Evolutionary conservation across 345 rosid genomes (phyloP).

Genomic region (Aurinia saxatilis): DNA sequence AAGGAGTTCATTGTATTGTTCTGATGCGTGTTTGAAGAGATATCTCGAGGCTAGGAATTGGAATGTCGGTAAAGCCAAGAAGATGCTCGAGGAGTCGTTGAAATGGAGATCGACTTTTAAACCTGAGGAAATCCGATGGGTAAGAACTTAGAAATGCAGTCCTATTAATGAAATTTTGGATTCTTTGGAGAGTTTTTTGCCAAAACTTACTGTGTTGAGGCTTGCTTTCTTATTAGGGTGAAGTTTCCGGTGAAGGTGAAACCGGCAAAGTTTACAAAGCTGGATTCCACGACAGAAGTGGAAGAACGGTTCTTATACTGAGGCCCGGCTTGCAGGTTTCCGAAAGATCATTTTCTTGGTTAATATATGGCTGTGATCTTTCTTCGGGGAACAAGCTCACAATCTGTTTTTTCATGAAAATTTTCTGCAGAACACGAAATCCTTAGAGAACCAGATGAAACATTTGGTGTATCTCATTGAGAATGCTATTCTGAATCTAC

Average conservation of each 20-base stretch:
- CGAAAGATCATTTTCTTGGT: neutral
- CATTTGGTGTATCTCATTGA: constrained; percentile 86
- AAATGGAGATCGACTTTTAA: constrained; percentile 73
- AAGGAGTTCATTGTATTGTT: constrained; percentile 41
- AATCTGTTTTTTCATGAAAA: neutral
- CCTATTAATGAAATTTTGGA: neutral
- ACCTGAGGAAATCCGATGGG: constrained; percentile 92
- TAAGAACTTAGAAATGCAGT: constrained; percentile 7
- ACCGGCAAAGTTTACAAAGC: constrained; percentile 90
- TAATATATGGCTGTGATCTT: neutral
- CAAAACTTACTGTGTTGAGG: neutral
- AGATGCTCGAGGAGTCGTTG: constrained; percentile 75
- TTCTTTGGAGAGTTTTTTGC: neutral
- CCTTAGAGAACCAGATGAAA: constrained; percentile 58
- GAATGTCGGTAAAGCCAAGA: constrained; percentile 72
- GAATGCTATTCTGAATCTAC: constrained; percentile 85
- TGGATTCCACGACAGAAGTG: constrained; percentile 73
- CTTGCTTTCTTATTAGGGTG: constrained; percentile 36
- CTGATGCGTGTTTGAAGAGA: constrained; percentile 78
- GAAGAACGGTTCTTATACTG: constrained; percentile 78
- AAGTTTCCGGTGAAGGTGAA: constrained; percentile 82
- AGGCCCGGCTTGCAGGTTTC: constrained; percentile 86
- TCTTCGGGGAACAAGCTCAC: neutral
- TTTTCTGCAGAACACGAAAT: constrained; percentile 66
- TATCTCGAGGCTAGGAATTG: constrained; percentile 84